Percentiles rank a stretch among this genome's conserved stretches.
Evolutionary conservation across 306 rosid species (phyloP).

Genomic region (Lagenaria siceraria): DNA sequence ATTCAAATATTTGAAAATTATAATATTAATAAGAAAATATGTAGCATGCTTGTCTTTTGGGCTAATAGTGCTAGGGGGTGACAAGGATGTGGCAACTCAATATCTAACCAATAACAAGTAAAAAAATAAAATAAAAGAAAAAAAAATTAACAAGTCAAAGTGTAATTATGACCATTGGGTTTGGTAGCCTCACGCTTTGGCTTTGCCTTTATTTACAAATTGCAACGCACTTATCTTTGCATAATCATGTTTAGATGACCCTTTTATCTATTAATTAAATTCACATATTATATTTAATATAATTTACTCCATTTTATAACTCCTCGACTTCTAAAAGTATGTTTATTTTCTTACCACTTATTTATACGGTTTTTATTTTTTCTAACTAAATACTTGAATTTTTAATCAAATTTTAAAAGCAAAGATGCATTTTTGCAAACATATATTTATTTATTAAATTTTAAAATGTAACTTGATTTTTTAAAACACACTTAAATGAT

Average conservation of each 20-base stretch:
- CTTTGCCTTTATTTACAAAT: not conserved
- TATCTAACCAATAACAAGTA: not conserved
- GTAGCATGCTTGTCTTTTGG: not conserved
- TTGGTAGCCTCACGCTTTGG: not conserved
- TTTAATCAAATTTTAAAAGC: too few relatives aligned
- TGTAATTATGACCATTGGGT: not conserved
- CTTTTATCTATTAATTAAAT: not conserved
- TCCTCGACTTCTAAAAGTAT: too few relatives aligned
- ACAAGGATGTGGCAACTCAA: not conserved
- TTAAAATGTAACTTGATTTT: too few relatives aligned
- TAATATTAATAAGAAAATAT: not conserved
- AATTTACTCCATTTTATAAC: too few relatives aligned
- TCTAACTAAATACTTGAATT: too few relatives aligned
- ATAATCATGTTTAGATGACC: not conserved
- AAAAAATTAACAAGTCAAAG: not conserved
- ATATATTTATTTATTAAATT: too few relatives aligned
- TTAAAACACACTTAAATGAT: too few relatives aligned
- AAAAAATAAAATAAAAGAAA: not conserved
- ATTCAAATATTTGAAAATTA: not conserved
- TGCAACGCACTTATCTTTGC: not conserved
- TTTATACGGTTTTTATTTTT: too few relatives aligned
- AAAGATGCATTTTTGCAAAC: too few relatives aligned
- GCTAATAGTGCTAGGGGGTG: not conserved
- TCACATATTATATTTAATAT: not conserved
- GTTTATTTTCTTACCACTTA: too few relatives aligned